A percentile compares a stretch with the other conserved stretches of the same genome.
phyloP scores from a whole-genome alignment of 2,329 filamentous ascomycete genomes.

The Sclerotinia nivalis region DNA sequence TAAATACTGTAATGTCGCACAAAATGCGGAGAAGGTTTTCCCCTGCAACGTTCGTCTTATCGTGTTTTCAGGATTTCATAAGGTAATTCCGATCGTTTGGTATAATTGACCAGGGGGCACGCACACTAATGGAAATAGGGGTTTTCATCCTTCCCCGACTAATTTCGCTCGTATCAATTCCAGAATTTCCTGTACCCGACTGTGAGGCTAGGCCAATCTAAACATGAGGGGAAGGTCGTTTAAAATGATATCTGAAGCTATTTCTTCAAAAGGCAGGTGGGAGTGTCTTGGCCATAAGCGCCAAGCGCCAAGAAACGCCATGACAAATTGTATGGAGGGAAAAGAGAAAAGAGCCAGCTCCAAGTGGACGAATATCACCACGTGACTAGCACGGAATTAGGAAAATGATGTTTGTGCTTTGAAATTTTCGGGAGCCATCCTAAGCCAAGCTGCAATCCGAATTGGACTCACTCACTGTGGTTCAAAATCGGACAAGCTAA shows the following conservation, averaged over 20 bases:
- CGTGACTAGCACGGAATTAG: neutral
- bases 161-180: constrained; percentile 10
- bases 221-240: constrained; percentile 15
- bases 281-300: constrained; percentile 8
- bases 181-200: neutral
- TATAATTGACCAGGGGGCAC: neutral
- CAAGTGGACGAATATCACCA: neutral
- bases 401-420: no score
- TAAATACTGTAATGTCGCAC: neutral
- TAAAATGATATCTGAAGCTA: constrained; percentile 10
- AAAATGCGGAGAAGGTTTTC: constrained; percentile 17
- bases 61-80: constrained; percentile 13
- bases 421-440: neutral
- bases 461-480: neutral
- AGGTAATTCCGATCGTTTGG: constrained; percentile 14
- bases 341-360: neutral
- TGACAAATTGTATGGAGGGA: neutral
- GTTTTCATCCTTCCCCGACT: neutral
- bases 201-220: constrained; percentile 3
- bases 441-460: neutral
- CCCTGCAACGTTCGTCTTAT: neutral
- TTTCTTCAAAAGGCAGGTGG: constrained; percentile 16
- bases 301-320: constrained; percentile 20
- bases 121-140: neutral
- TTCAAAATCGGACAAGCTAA: neutral